Base-by-base conservation (phyloP, 768 basidiomycete genomes). In the Phylloporus rhodoxanthus region DNA sequence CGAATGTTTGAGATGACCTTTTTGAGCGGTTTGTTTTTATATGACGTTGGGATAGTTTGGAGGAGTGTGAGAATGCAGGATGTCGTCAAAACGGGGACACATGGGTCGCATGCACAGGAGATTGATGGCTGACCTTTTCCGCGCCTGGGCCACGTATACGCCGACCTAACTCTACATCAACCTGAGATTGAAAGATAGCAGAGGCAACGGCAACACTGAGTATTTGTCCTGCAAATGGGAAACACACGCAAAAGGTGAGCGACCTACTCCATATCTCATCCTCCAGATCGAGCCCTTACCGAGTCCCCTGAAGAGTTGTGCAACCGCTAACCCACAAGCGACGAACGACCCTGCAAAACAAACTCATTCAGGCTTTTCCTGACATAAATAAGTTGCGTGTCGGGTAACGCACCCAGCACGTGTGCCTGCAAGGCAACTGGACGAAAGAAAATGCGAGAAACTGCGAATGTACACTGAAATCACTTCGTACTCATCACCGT, bases 401-500 rank as follows among this genome's bases (percentile, higher is more conserved):
- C 1, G 9, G 28, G 6, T 1, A 32, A 46, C 45, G 2, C 15
- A 58, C 50, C 42, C 1, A 43, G 39, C 8, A 58, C 17, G 42
- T 58, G 47, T 6, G 38, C 57, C 15, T 53, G 57, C 9, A 60
- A 7, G 7, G 57, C 48, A 10, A 59, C 54, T 59, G 21, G 19
- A 30, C 4, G 23, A 43, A 32, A 29, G 38, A 45, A 32, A 5
- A 37, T 20, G 30, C 34, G 15, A 38, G 25, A 14, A 14, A n/a
- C n/a, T 17, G 14, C 5, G 13, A n/a, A 11, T 2, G 21, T 9
- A 39, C 8, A 8, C 29, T 19, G 5, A 17, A 28, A 15, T 5
- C 17, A 37, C 10, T 17, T 3, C 55, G n/a, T 50, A 57, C 53
- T 50, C 9, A 55, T 14, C 13, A 47, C 44, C 4, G 47, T 55